These are phyloP conservation scores for Phaffomyces opuntiae DNA, from an alignment of 805 yeast species.

Conservation along the genomic window DNA sequence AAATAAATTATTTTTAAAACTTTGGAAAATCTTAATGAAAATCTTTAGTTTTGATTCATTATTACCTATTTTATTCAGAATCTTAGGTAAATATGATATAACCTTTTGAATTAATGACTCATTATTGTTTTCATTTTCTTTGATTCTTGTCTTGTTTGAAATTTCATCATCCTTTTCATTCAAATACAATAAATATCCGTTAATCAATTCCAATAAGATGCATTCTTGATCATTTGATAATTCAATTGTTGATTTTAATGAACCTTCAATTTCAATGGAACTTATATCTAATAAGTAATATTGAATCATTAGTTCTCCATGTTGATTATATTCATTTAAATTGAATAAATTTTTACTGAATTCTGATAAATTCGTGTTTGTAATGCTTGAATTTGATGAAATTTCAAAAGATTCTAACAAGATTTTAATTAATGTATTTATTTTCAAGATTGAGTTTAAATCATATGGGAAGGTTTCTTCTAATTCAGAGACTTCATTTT, in stretches of 20 bases:
- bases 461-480: conserved; percentile 21
- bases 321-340: conserved; percentile 6
- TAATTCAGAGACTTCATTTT: conserved; percentile 24
- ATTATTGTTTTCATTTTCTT: conserved; percentile 6
- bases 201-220: conserved; percentile 30
- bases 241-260: conserved; percentile 27
- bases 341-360: conserved; percentile 29
- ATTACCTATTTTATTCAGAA: conserved; percentile 13
- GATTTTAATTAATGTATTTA: conserved; percentile 22
- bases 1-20: conserved; percentile 15
- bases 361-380: conserved; percentile 10
- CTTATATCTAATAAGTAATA: conserved; percentile 40
- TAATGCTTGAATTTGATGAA: conserved; percentile 2
- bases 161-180: conserved; percentile 5
- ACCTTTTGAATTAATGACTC: conserved; percentile 12
- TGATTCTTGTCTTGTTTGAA: conserved; percentile 5
- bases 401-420: conserved; percentile 24
- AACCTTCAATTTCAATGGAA: conserved; percentile 24
- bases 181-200: conserved; percentile 28
- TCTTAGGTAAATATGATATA: conserved; percentile 3
- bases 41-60: conserved; percentile 10
- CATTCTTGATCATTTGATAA: conserved; percentile 21
- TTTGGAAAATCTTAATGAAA: conserved; percentile 12
- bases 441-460: conserved; percentile 23
- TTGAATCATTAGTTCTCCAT: conserved; percentile 34